Evolutionary conservation across 2,329 filamentous ascomycete species (phyloP), one percentile per base, ranked within the genome.

Genomic region (Zymoseptoria passerinii): DNA sequence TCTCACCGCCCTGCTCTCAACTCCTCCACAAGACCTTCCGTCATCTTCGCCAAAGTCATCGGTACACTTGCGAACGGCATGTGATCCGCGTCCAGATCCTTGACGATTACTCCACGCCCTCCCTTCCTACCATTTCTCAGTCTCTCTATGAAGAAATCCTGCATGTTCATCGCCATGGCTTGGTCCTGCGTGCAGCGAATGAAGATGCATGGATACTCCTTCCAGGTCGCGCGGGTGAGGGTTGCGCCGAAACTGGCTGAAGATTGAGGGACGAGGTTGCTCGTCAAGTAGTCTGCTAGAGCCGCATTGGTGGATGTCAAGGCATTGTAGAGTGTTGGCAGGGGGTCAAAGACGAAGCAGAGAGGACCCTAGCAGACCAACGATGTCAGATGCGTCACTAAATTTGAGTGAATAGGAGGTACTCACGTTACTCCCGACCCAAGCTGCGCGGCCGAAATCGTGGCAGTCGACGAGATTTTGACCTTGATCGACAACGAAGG

Each of bases 401-500:
- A 52, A 8, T 29, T 16, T 23, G 23, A 8, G 27, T 8, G 18
- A 40, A 27, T 16, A 3, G 27, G 6, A 19, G 27, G 48, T 20
- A 23, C 19, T 8, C 28, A 57, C 48, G 5, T 63, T 57, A 2
- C 58, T 44, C 10, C 53, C 18, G 1, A 64, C 60, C 62, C 62
- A 64, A 10, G 52, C 58, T n/a, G 62, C 62, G 28, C 60, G 55
- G 4, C 58, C 58, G 1, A 52, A 58, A 48, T 59, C 50, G 48
- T 62, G 59, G 23, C 58, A 58, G 1, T 60, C 56, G 8, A 64
- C 52, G 2, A 64, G 56, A 23, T 49, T 56, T 29, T 62, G 60
- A 8, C 58, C 60, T 35, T 53, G 55, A 52, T 64, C 62, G 18
- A 58, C 57, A 1, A 66, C 59, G 48, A 66, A 65, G 1, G 64